Base-by-base conservation (phyloP, 1,284 basidiomycete genomes). In the Cutaneotrichosporon cutaneum region DNA sequence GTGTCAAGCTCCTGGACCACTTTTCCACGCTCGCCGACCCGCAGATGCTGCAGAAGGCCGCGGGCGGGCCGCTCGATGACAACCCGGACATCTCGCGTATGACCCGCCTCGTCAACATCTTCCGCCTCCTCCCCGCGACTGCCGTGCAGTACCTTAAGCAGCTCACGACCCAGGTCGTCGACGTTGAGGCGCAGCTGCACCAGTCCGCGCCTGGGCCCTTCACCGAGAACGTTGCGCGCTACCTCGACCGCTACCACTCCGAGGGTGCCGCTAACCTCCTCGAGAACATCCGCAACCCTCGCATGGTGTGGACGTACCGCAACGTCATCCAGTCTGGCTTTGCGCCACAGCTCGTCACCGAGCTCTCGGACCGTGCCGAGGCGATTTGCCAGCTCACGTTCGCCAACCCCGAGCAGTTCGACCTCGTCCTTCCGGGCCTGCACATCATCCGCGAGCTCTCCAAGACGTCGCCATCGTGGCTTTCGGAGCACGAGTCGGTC, bases 1-100 rank as follows among this genome's bases (percentile, higher is more conserved):
- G 96, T 10, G 88, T 92, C 78, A 99, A 99, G 81, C 85, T 99
- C 9, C 83, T 99, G 18, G 94, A 98, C 72, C 96, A 99, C 78
- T 96, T 95, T 82, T 87, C 89, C 55, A 87, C 89, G 36, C 88
- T 97, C 21, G 90, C 94, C 33, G 81, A 82, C 30, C 86, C 88
- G 42, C 88, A 90, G 70, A 88, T 91, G 83, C 82, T 95, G n/a
- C 85, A 85, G 62, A 86, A 86, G 53, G 88, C 92, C 0, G 88
- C 92, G 0, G 85, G 87, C 60, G 83, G 89, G 6, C 90, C 93
- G 0, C 81, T 94, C 22, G 84, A 88, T 16, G 92, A 95, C 70
- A 94, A 94, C 68, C 91, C 94, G 70, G 89, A 89, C 56, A 92
- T 99, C 68, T 89, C 89, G 57, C 93, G 97, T 70, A 87, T 99